These are phyloP conservation scores for Fusarium kyushuense DNA, from an alignment of 2,329 filamentous ascomycete genomes.

Conservation along the genomic window DNA sequence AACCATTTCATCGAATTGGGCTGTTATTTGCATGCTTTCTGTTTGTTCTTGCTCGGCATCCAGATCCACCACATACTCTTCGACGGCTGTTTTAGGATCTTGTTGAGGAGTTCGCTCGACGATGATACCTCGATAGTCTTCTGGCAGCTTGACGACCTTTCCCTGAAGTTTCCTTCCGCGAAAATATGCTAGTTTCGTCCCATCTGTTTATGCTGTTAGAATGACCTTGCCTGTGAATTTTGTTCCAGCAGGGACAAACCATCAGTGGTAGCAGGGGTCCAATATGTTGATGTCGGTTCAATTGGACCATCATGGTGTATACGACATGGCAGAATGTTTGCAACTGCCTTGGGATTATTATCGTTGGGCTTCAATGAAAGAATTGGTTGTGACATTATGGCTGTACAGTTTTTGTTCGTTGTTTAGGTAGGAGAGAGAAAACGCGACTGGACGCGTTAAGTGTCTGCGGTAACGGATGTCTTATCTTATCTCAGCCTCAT, in stretches of 20 bases:
- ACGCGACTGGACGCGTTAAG: conserved; percentile 47
- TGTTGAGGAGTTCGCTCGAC: conserved; percentile 57
- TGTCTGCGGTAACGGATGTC: not conserved
- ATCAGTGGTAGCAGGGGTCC: conserved; percentile 68
- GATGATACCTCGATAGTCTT: conserved; percentile 76
- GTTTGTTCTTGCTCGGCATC: conserved; percentile 57
- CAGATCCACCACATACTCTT: conserved; percentile 57
- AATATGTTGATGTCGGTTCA: conserved; percentile 73
- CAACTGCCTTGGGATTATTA: conserved; percentile 58
- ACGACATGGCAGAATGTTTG: conserved; percentile 83
- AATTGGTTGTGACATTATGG: conserved; percentile 58
- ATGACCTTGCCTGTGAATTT: not conserved
- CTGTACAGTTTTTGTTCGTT: not conserved
- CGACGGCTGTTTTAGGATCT: conserved; percentile 51
- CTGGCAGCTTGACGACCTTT: conserved; percentile 73
- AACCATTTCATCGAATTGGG: conserved; percentile 78
- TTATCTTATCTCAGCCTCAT: conserved; percentile 30
- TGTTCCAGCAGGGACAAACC: conserved; percentile 52
- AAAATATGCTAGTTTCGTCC: conserved; percentile 72
- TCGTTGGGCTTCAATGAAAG: conserved; percentile 53
- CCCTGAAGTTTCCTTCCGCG: conserved; percentile 84
- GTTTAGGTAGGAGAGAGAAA: conserved; percentile 15
- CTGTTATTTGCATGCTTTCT: conserved; percentile 71
- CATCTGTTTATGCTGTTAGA: conserved; percentile 56
- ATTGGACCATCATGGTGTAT: conserved; percentile 83